Evolutionary conservation across 345 rosid genomes (phyloP).

Genomic region (Adansonia digitata): DNA sequence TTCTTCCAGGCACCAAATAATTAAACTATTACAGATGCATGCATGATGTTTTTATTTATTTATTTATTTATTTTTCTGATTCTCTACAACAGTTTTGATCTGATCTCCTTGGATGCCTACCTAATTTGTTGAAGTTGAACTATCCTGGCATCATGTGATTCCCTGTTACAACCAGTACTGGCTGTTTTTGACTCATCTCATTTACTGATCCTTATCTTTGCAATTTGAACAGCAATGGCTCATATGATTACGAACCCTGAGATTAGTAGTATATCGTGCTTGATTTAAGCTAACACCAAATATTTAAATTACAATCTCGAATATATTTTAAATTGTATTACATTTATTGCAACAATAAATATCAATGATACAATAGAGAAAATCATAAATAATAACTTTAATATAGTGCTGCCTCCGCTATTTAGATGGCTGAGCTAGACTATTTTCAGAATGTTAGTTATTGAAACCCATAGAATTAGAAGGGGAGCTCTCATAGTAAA

Average conservation of each 20-base stretch:
- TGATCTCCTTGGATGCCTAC: not conserved
- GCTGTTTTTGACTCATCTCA: not conserved
- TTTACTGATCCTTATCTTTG: not conserved
- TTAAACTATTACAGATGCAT: not conserved
- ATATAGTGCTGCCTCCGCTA: no score
- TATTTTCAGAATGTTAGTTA: no score
- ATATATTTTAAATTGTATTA: no score
- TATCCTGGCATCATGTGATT: not conserved
- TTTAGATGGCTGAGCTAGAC: no score
- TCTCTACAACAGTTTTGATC: not conserved
- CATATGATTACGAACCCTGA: not conserved
- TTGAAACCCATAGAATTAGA: no score
- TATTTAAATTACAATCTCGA: no score
- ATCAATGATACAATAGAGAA: no score
- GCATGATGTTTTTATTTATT: no score
- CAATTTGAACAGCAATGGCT: not conserved
- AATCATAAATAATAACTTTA: no score
- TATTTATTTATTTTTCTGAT: no score
- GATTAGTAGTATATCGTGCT: not conserved
- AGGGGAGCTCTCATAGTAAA: no score
- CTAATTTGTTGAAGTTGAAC: not conserved
- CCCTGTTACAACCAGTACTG: not conserved
- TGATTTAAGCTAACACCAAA: constrained; percentile 17
- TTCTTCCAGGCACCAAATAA: not conserved
- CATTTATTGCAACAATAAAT: no score